These are phyloP conservation scores for Lentinula boryana DNA, from an alignment of 768 basidiomycete species.

Conservation along the genomic window DNA sequence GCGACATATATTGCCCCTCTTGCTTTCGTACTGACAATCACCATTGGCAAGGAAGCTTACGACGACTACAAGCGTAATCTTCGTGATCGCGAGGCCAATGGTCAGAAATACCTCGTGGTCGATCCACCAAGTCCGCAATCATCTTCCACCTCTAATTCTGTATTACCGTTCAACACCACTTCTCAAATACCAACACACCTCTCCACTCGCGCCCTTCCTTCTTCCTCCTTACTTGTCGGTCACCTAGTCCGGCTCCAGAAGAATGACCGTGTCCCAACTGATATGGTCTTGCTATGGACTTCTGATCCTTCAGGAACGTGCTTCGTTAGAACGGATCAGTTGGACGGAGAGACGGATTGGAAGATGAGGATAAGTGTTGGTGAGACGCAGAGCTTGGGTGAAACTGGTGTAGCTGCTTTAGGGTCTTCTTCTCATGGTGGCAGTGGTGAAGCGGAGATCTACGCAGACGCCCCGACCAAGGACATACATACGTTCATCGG, in stretches of 20 bases:
- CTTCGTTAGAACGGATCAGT: slow-evolving; percentile 95
- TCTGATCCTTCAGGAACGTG: slow-evolving; percentile 89
- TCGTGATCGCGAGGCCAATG: slow-evolving; percentile 93
- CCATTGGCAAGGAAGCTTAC: slow-evolving; percentile 98
- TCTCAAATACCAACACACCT: slow-evolving; percentile 38
- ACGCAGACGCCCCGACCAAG: slow-evolving; percentile 93
- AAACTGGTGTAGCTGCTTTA: slow-evolving; percentile 49
- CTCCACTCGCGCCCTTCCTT: slow-evolving; percentile 74
- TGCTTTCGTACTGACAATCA: slow-evolving; percentile 90
- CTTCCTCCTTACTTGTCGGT: slow-evolving; percentile 84
- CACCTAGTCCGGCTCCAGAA: slow-evolving; percentile 91
- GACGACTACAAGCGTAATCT: slow-evolving; percentile 95
- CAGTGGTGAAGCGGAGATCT: slow-evolving; percentile 71
- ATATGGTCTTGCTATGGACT: slow-evolving; percentile 84
- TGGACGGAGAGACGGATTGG: slow-evolving; percentile 99
- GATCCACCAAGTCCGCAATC: slow-evolving; percentile 35
- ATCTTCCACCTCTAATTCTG: slow-evolving; percentile 19
- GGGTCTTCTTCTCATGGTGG: background rate
- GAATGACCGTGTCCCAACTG: slow-evolving; percentile 95
- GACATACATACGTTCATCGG: slow-evolving; percentile 96
- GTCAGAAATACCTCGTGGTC: slow-evolving; percentile 83
- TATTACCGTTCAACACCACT: slow-evolving; percentile 26
- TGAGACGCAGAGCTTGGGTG: slow-evolving; percentile 68
- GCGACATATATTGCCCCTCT: slow-evolving; percentile 94
- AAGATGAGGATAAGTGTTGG: slow-evolving; percentile 89